These are phyloP conservation scores for Cystobasidium pallidum DNA, from an alignment of 1,284 basidiomycete species.

Conservation along the genomic window DNA sequence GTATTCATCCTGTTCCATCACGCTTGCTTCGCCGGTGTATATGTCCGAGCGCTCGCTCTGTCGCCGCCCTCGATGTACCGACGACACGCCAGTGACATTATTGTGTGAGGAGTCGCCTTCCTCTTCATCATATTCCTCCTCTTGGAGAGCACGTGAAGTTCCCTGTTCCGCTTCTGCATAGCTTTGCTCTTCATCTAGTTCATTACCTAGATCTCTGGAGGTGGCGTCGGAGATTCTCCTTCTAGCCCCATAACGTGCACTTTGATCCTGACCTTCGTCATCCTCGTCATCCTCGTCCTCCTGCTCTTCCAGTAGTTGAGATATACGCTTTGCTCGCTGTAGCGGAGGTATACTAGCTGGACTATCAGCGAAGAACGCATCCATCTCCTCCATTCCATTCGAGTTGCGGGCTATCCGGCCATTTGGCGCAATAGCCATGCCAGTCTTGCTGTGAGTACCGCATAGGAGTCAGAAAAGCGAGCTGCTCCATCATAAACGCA, in stretches of 20 bases:
- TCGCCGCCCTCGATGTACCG: slow-evolving; percentile 53
- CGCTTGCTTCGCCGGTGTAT: slow-evolving; percentile 56
- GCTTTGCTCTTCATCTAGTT: slow-evolving; percentile 9
- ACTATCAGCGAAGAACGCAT: slow-evolving; percentile 35
- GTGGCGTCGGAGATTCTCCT: slow-evolving; percentile 12
- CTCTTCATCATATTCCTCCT: slow-evolving; percentile 26
- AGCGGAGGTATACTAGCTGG: slow-evolving; percentile 34
- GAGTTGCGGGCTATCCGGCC: slow-evolving; percentile 23
- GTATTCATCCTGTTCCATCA: slow-evolving; percentile 63
- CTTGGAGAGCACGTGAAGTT: neutral
- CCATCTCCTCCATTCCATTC: slow-evolving; percentile 42
- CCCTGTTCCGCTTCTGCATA: slow-evolving; percentile 13
- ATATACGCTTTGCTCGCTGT: slow-evolving; percentile 18
- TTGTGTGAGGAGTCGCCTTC: slow-evolving; percentile 27
- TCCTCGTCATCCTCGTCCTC: slow-evolving; percentile 34
- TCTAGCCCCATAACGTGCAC: slow-evolving; percentile 16
- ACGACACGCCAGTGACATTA: slow-evolving; percentile 59
- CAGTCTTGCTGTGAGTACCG: slow-evolving; percentile 19
- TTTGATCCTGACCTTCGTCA: slow-evolving; percentile 25
- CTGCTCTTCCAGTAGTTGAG: slow-evolving; percentile 12
- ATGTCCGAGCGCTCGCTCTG: slow-evolving; percentile 55
- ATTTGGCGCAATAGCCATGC: slow-evolving; percentile 30
- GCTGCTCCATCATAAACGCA: too few species aligned
- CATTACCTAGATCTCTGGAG: neutral
- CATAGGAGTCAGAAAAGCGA: too few species aligned